Base-by-base conservation (phyloP, 768 basidiomycete species). In the Mycena filopes region DNA sequence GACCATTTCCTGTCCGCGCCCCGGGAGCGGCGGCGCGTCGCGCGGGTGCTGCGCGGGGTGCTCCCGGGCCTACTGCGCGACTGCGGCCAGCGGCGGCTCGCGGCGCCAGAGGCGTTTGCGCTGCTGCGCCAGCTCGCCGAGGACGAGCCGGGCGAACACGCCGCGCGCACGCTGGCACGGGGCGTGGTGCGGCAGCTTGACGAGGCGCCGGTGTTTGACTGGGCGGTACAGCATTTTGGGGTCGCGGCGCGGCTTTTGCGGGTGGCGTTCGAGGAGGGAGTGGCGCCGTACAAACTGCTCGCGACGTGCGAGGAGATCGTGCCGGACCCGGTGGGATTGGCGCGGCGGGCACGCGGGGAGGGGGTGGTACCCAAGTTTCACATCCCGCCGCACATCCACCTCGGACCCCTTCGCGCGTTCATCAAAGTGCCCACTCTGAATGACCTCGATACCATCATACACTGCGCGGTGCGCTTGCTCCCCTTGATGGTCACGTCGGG, bases 401-500 rank as follows among this genome's bases (percentile, higher is more conserved):
- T 29, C 2, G 4, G 4, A 29, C 11, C 16, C 12, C 42, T 15
- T 9, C 36, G 1, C 28, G 28, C 3, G 26, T 65, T 5, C 20
- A 6, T 0, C 29, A 29, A 3, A 2, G 12, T 16, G 23, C 55
- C 25, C 63, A 50, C n/a, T n/a, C n/a, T n/a, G 12, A 64, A 36
- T 13, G 63, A 65, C 38, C 49, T 65, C 20, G 56, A 65, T 21
- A 28, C 31, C 10, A 26, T 65, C 10, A 59, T 65, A 43, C 50
- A 43, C 23, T 58, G 56, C 26, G 40, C 9, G 8, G 16, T 65
- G 16, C 63, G 63, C 8, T 56, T 65, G 3, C 50, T 65, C 18
- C 50, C 63, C 3, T 43, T 59, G 0, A 41, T 65, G 15, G n/a
- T n/a, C n/a, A 38, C 31, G 4, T 43, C 42, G 9, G 31, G 1